Base-by-base conservation (phyloP, 78 protist species). In the Dictyostelium capitatum region DNA sequence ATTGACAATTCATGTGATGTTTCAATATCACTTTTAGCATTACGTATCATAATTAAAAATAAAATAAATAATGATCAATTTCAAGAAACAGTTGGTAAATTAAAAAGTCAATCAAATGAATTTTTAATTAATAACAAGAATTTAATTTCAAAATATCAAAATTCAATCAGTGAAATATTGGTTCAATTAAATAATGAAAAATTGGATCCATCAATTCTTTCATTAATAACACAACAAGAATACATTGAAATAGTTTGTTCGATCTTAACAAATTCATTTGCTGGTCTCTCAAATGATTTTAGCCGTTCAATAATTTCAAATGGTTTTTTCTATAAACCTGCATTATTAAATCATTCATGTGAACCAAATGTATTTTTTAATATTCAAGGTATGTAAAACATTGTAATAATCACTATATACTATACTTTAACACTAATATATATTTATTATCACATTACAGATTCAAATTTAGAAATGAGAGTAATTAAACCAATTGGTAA, bases 261-360 rank as follows among this genome's bases (percentile, higher is more conserved):
- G 6, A 74, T 78, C 12, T 30, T 56, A 23, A 54, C 65, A 9
- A 87, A 87, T 47, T 74, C 93, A 20, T 87, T 87, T 43, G 83
- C 80, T 12, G 80, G 70, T 19, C 51, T 80, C 14, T 72, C 80
- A 25, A 73, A 87, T 32, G 73, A 48, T 20, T 75, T 77, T 30
- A 51, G 20, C 56, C 65, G 83, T 54, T 15, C 3, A 30, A 50
- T 70, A 79, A 65, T 87, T 30, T 64, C 93, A 17, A 87, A 87
- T 77, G 93, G 93, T 25, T 87, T 25, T 73, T 87, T 87, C 32
- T 77, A 87, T 64, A 43, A 87, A 77, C 74, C 93, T 37, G 93
- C 93, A 20, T 53, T 87, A 15, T 50, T 87, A 20, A 87, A 87
- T 87, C 93, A 87, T 32, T 53, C 54, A 48, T 87, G 93, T 64